Evolutionary conservation across 192 early-diverging fungal species (phyloP).

Genomic region (Neocallimastix lanati): DNA sequence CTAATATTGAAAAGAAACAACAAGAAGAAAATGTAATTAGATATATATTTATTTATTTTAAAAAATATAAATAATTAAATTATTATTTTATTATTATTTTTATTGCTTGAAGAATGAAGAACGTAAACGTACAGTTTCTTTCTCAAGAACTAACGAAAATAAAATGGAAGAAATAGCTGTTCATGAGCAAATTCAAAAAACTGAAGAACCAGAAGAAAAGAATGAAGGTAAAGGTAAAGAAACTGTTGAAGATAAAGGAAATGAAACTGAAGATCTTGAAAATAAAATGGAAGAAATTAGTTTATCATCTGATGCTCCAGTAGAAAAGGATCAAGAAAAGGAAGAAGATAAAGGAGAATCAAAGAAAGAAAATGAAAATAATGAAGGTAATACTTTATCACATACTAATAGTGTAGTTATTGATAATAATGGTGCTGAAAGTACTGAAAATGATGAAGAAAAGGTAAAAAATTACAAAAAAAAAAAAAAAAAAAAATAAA

Average conservation of each 20-base stretch:
- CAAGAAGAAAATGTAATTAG: slow-evolving; percentile 1
- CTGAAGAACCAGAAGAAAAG: slow-evolving; percentile 16
- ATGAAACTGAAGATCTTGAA: neutral
- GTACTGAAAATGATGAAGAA: neutral
- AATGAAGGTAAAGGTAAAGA: slow-evolving; percentile 4
- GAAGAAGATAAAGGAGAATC: neutral
- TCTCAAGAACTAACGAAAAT: neutral
- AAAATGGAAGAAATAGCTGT: neutral
- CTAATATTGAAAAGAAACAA: slow-evolving; percentile 49
- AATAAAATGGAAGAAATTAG: slow-evolving; percentile 18
- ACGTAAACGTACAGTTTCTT: neutral
- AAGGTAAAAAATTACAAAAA: too few species aligned
- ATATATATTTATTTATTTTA: too few species aligned
- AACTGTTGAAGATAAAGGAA: slow-evolving; percentile 6
- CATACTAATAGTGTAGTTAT: slow-evolving; percentile 8
- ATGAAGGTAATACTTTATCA: slow-evolving; percentile 3
- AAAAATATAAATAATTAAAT: too few species aligned
- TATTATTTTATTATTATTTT: too few species aligned
- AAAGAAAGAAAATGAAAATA: slow-evolving; percentile 1
- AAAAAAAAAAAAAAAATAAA: too few species aligned
- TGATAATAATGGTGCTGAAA: slow-evolving; percentile 1
- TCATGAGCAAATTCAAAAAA: neutral
- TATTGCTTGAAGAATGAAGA: neutral
- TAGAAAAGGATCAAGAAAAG: slow-evolving; percentile 3
- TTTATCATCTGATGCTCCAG: neutral